Percentiles rank a stretch among this genome's conserved stretches.
Conservation (phyloP, 176 grass and related monocot genomes). For the Carex kokanica region DNA sequence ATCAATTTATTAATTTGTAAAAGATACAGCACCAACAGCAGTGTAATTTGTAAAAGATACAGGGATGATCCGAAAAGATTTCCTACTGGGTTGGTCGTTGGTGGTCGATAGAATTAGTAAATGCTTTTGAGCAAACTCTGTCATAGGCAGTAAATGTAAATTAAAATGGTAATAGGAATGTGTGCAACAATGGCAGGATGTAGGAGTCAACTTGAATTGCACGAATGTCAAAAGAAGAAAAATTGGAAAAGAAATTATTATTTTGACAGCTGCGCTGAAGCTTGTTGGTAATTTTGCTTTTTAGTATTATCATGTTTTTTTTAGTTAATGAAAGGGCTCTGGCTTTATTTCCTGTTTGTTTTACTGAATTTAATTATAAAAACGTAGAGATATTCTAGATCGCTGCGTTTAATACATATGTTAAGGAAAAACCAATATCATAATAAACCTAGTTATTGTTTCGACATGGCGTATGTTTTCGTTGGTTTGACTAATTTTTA, state of each 20-base stretch:
- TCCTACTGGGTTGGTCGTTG: neutral
- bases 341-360: too few relatives aligned
- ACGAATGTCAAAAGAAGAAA: neutral
- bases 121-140: neutral
- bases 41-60: neutral
- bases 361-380: too few relatives aligned
- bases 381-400: too few relatives aligned
- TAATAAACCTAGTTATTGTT: too few relatives aligned
- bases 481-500: too few relatives aligned
- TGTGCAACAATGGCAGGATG: neutral
- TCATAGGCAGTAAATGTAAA: neutral
- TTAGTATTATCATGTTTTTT: too few relatives aligned
- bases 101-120: slow-evolving; percentile 6
- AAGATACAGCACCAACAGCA: neutral
- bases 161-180: slow-evolving; percentile 3
- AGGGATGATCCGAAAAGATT: neutral
- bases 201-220: neutral
- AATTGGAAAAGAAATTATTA: neutral
- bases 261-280: neutral
- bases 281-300: too few relatives aligned
- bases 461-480: too few relatives aligned
- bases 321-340: too few relatives aligned
- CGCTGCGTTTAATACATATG: too few relatives aligned
- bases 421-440: too few relatives aligned
- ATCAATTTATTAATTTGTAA: too few relatives aligned